Conservation (phyloP, 331 rosid genomes). For the Cydonia oblonga region DNA sequence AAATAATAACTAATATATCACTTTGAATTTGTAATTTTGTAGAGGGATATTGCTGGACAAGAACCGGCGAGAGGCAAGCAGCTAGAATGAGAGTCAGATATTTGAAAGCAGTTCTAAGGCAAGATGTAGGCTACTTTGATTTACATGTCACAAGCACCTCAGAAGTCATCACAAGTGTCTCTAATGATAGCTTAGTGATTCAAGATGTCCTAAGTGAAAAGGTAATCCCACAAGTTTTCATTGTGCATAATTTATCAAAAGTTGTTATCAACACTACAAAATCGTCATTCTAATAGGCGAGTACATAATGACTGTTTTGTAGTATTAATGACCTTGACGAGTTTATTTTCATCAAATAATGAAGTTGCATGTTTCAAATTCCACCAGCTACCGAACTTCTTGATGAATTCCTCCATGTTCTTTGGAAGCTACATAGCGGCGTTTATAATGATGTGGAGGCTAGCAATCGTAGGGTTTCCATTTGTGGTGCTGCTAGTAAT, state of each 20-base stretch:
- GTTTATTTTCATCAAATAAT: neutral
- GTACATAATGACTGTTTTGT: neutral
- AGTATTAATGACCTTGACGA: neutral
- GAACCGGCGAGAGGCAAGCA: conserved; percentile 90
- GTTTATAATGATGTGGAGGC: conserved; percentile 52
- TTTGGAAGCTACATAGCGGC: conserved; percentile 61
- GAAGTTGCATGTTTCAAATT: neutral
- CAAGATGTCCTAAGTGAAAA: conserved; percentile 81
- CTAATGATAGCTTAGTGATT: conserved; percentile 65
- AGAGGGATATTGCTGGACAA: conserved; percentile 98
- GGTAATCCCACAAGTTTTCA: conserved; percentile 23
- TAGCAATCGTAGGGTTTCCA: conserved; percentile 71
- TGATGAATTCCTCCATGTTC: conserved; percentile 57
- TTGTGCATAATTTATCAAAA: neutral
- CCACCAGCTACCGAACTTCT: conserved; percentile 40
- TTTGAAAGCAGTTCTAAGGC: conserved; percentile 70
- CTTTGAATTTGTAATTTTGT: neutral
- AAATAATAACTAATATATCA: neutral
- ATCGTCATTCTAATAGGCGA: too few species aligned
- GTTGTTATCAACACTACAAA: neutral
- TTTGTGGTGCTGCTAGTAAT: conserved; percentile 55
- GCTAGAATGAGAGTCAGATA: conserved; percentile 78
- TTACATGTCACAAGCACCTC: conserved; percentile 77
- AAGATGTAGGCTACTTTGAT: conserved; percentile 89
- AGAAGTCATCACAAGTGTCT: conserved; percentile 71